Conservation (phyloP, 2,329 filamentous ascomycete species). For the Diplocarpon mali region DNA sequence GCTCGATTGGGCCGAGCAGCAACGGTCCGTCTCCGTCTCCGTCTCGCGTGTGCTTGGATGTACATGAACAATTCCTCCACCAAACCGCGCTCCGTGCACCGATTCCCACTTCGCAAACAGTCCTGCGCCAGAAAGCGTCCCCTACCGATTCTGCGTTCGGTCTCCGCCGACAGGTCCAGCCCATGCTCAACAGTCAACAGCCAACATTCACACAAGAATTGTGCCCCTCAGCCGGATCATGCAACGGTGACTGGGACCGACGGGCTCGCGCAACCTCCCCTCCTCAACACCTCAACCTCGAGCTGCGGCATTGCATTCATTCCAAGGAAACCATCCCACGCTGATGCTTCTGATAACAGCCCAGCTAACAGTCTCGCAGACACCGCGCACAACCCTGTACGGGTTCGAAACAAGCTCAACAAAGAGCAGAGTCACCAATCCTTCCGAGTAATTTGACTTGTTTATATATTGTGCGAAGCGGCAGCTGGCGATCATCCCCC, state of each 20-base stretch:
- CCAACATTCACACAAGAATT: constrained; percentile 9
- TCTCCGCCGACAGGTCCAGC: too few species aligned
- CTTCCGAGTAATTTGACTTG: not conserved
- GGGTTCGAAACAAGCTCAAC: constrained; percentile 13
- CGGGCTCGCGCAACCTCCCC: not conserved
- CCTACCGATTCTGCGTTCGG: too few species aligned
- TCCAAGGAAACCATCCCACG: constrained; percentile 3
- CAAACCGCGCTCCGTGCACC: constrained; percentile 19
- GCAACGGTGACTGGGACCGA: constrained; percentile 7
- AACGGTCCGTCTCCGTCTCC: constrained; percentile 10
- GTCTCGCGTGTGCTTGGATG: constrained; percentile 3
- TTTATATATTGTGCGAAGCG: constrained; percentile 1
- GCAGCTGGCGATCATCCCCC: not conserved
- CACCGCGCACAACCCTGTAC: constrained; percentile 15
- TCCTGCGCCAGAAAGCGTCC: too few species aligned
- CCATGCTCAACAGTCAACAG: too few species aligned
- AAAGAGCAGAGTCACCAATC: constrained; percentile 12
- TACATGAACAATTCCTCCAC: constrained; percentile 8
- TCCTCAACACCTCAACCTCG: too few species aligned
- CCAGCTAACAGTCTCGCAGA: constrained; percentile 9
- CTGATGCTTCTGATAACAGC: constrained; percentile 4
- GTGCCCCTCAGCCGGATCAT: constrained; percentile 8
- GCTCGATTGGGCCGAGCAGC: constrained; percentile 2
- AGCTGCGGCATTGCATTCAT: not conserved
- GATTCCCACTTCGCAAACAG: not conserved